Evolutionary conservation across 2,329 filamentous ascomycete genomes (phyloP).

Genomic region (Colletotrichum filicis): DNA sequence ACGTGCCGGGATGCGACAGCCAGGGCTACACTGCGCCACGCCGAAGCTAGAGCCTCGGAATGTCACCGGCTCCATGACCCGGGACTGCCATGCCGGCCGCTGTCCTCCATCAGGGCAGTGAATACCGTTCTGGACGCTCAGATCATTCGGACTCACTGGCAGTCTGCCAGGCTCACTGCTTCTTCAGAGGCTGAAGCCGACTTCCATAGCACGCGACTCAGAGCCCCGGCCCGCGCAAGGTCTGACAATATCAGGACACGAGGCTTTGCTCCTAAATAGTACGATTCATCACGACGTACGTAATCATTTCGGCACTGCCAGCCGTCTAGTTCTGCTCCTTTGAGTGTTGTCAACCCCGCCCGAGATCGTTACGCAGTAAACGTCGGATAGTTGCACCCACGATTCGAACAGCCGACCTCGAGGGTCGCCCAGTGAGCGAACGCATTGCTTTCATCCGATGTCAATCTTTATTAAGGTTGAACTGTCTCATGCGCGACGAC

Average conservation of each 20-base stretch:
- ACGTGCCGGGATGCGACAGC: slow-evolving; percentile 17
- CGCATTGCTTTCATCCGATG: not conserved
- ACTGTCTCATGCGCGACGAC: not conserved
- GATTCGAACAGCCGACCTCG: not conserved
- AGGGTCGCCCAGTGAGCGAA: not conserved
- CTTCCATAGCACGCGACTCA: slow-evolving; percentile 22
- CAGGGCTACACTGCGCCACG: slow-evolving; percentile 28
- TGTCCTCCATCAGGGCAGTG: slow-evolving; percentile 20
- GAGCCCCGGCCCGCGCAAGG: slow-evolving; percentile 16
- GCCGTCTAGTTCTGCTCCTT: not conserved
- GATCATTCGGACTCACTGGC: not conserved
- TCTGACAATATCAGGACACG: slow-evolving; percentile 6
- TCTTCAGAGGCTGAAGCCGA: slow-evolving; percentile 18
- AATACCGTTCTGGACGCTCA: slow-evolving; percentile 3
- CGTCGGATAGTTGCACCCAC: not conserved
- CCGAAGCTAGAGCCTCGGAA: slow-evolving; percentile 27
- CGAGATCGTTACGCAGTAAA: not conserved
- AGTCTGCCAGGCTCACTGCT: not conserved
- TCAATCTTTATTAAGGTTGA: not conserved
- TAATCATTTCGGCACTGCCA: slow-evolving; percentile 13
- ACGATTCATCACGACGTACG: slow-evolving; percentile 14
- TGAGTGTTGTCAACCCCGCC: not conserved
- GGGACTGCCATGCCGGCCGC: slow-evolving; percentile 24
- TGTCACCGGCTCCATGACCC: slow-evolving; percentile 22
- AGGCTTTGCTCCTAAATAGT: slow-evolving; percentile 10